Percentiles rank a stretch among this genome's conserved stretches.
phyloP scores from a whole-genome alignment of 164 flowering plant genomes.

The Chloranthus sessilifolius region DNA sequence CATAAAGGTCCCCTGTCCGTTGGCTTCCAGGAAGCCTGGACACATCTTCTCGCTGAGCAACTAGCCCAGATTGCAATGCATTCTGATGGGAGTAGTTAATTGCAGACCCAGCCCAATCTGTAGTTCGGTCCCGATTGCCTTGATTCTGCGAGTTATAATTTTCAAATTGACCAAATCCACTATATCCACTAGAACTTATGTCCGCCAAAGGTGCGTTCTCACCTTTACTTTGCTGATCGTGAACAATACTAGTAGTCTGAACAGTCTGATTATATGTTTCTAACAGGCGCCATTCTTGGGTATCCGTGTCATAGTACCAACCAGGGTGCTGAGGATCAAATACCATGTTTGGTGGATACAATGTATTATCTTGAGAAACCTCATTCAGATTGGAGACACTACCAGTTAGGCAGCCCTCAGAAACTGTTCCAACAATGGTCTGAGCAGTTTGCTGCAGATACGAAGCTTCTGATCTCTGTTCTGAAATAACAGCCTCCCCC shows the following conservation, averaged over 20 bases:
- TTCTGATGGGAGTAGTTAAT: conserved; percentile 28
- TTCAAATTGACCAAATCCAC: conserved; percentile 26
- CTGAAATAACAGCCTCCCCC: conserved; percentile 24
- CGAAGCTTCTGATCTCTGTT: conserved; percentile 43
- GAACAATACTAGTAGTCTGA: conserved; percentile 29
- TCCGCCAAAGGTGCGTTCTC: conserved; percentile 22
- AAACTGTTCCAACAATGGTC: conserved; percentile 40
- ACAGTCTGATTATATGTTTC: conserved; percentile 39
- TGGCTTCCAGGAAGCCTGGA: conserved; percentile 26
- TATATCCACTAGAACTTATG: conserved; percentile 16
- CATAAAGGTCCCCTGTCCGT: conserved; percentile 24
- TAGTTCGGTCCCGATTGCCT: conserved; percentile 21
- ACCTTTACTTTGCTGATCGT: conserved; percentile 37
- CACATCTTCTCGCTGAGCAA: conserved; percentile 15
- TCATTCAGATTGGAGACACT: conserved; percentile 44
- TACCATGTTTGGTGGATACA: conserved; percentile 74
- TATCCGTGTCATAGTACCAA: conserved; percentile 79
- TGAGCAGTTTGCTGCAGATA: conserved; percentile 62
- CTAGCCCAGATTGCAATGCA: conserved; percentile 36
- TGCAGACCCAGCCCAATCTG: conserved; percentile 35
- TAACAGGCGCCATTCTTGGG: conserved; percentile 67
- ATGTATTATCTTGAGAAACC: conserved; percentile 41
- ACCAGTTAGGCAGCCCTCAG: conserved; percentile 34
- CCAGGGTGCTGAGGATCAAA: conserved; percentile 96
- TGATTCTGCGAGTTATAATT: conserved; percentile 23